These are phyloP conservation scores for Rugonectria rugulosa DNA, from an alignment of 2,329 filamentous ascomycete genomes.

Conservation along the genomic window DNA sequence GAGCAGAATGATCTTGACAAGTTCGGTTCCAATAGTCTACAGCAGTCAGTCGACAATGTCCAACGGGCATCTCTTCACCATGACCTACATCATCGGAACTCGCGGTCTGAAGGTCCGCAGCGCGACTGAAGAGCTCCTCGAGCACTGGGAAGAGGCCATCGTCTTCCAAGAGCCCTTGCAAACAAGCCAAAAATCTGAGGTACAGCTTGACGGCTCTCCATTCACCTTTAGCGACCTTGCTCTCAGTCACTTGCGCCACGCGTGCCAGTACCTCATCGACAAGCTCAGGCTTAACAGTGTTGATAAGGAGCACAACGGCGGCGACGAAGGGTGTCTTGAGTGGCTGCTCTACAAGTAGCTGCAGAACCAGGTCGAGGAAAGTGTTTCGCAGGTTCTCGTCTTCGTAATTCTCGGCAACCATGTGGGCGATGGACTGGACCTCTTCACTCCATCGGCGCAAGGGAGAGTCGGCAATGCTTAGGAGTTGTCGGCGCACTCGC, in stretches of 20 bases:
- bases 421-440: conserved; percentile 75
- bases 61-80: not conserved
- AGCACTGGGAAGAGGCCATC: conserved; percentile 86
- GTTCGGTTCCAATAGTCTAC: conserved; percentile 77
- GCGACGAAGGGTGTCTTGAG: conserved; percentile 97
- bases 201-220: conserved; percentile 94
- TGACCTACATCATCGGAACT: conserved; percentile 86
- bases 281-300: conserved; percentile 79
- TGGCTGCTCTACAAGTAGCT: conserved; percentile 87
- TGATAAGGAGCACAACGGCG: conserved; percentile 80
- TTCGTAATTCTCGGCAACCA: conserved; percentile 84
- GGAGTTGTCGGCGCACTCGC: conserved; percentile 78
- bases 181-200: conserved; percentile 86
- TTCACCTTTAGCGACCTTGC: conserved; percentile 72
- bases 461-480: conserved; percentile 83
- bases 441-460: conserved; percentile 82
- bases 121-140: conserved; percentile 88
- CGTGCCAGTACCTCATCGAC: conserved; percentile 73
- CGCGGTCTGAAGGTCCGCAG: conserved; percentile 91
- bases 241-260: conserved; percentile 68
- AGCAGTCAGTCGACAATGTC: conserved; percentile 19
- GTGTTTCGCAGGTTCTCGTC: conserved; percentile 77
- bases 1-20: conserved; percentile 95
- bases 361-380: conserved; percentile 77
- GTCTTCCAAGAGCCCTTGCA: conserved; percentile 81